phyloP scores from a whole-genome alignment of 352 stramenopile genomes.

The Phytopythium mirpurense region DNA sequence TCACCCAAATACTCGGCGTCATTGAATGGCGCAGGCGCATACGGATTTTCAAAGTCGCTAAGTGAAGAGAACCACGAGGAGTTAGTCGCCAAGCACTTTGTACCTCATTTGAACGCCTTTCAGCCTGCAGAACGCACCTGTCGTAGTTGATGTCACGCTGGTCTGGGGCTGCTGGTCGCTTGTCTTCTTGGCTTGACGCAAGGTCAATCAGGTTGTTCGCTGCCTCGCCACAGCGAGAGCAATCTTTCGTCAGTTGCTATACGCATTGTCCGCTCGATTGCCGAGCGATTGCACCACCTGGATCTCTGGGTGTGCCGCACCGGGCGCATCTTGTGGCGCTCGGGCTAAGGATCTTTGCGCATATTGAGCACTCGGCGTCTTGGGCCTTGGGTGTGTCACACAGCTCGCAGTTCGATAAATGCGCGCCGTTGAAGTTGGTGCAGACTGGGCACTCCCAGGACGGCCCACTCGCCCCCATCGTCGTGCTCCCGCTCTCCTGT shows the following conservation, averaged over 20 bases:
- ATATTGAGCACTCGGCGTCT: constrained; percentile 3
- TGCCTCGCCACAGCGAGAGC: not conserved
- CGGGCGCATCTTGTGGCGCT: not conserved
- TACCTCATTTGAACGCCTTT: too few relatives aligned
- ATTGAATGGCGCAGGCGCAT: constrained; percentile 11
- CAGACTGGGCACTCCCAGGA: constrained; percentile 39
- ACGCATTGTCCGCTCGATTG: too few relatives aligned
- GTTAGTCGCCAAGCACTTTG: not conserved
- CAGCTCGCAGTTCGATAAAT: constrained; percentile 36
- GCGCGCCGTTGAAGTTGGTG: constrained; percentile 44
- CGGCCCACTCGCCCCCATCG: not conserved
- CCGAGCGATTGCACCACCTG: not conserved
- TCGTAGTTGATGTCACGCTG: constrained; percentile 7
- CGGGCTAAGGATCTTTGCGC: not conserved
- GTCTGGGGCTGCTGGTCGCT: not conserved
- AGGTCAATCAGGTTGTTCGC: constrained; percentile 25
- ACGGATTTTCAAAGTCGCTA: constrained; percentile 41
- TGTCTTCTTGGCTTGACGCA: constrained; percentile 20
- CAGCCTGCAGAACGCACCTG: not conserved
- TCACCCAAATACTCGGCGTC: constrained; percentile 3
- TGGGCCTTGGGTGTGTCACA: constrained; percentile 30
- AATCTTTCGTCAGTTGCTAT: not conserved
- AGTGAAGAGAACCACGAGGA: too few relatives aligned
- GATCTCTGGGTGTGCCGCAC: not conserved
- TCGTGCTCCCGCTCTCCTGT: not conserved